A percentile compares a stretch with the other conserved stretches of the same genome.
phyloP scores from a whole-genome alignment of 306 rosid genomes.

The Purshia tridentata region DNA sequence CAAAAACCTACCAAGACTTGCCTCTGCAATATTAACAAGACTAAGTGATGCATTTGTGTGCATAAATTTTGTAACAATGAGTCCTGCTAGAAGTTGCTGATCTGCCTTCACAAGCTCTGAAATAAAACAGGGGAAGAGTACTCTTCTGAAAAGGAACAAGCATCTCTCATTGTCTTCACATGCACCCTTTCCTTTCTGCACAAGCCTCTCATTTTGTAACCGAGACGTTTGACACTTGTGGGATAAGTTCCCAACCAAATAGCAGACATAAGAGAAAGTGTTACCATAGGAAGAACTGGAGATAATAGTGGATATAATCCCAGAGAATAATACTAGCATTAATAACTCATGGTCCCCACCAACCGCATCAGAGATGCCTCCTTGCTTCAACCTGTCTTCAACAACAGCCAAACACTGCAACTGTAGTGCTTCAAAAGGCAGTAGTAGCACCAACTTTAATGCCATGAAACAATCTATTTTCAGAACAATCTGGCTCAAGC shows the following conservation, averaged over 20 bases:
- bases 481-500: slow-evolving; percentile 50
- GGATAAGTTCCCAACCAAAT: slow-evolving; percentile 71
- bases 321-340: slow-evolving; percentile 66
- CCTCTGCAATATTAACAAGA: slow-evolving; percentile 66
- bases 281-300: slow-evolving; percentile 50
- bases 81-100: slow-evolving; percentile 84
- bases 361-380: slow-evolving; percentile 47
- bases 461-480: slow-evolving; percentile 62
- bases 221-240: slow-evolving; percentile 52
- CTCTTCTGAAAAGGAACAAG: slow-evolving; percentile 45
- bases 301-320: slow-evolving; percentile 48
- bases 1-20: slow-evolving; percentile 62
- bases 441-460: slow-evolving; percentile 58
- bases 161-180: slow-evolving; percentile 38
- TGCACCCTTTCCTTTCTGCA: slow-evolving; percentile 29
- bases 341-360: slow-evolving; percentile 59
- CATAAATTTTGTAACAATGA: slow-evolving; percentile 72
- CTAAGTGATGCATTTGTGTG: slow-evolving; percentile 65
- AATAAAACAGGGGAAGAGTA: slow-evolving; percentile 63
- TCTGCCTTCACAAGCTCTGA: slow-evolving; percentile 85
- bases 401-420: slow-evolving; percentile 60
- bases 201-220: slow-evolving; percentile 34
- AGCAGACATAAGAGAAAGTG: slow-evolving; percentile 69
- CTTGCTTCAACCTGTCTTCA: slow-evolving; percentile 61
- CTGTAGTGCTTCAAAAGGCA: slow-evolving; percentile 65